Evolutionary conservation across 1,284 basidiomycete genomes (phyloP), one percentile per base, ranked within the genome.

Genomic region (Leccinum pachyderme): DNA sequence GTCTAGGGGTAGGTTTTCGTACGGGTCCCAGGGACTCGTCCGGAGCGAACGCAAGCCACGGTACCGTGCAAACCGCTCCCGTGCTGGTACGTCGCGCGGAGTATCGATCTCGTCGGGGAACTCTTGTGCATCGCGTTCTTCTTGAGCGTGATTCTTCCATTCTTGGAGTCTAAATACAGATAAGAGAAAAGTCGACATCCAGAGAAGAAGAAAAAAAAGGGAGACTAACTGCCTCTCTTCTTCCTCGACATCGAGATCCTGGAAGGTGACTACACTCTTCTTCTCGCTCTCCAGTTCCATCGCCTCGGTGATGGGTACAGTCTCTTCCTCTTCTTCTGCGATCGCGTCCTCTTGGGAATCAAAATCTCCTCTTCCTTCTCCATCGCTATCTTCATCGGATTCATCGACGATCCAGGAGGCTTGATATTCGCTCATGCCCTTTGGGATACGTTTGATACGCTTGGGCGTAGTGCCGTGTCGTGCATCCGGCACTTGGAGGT

Each of bases 21-120:
- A 98, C 7, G 96, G 87, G 71, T 99, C 96, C 96, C 96, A 99
- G 22, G 91, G 91, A 64, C 90, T 94, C 2, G 97, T 98, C 37
- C 96, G 82, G 80, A 99, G 92, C 12, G 91, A 94, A 53, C 88
- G 87, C 72, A 99, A 73, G 1, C 96, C 97, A 54, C 96, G 86
- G 72, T 89, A 99, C 33, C 96, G 83, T 62, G 94, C 92, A 74
- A 99, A 98, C 5, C 97, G 83, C n/a, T 82, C 81, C 11, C 84
- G 78, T 0, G 95, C 96, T 0, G 91, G 74, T n/a, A 91, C 77
- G 59, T 97, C 89, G 58, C 89, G 81, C 0, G 96, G 97, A 0
- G 97, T 99, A 64, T 99, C 96, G n/a, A 98, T 82, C 71, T 99
- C 96, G 68, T 99, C 96, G 0, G 96, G 97, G 74, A 98, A 99